Percentiles rank a stretch among this genome's conserved stretches.
These are phyloP conservation scores for Trebouxia sp. DNA, from an alignment of 139 green algal species.

Conservation along the genomic window DNA sequence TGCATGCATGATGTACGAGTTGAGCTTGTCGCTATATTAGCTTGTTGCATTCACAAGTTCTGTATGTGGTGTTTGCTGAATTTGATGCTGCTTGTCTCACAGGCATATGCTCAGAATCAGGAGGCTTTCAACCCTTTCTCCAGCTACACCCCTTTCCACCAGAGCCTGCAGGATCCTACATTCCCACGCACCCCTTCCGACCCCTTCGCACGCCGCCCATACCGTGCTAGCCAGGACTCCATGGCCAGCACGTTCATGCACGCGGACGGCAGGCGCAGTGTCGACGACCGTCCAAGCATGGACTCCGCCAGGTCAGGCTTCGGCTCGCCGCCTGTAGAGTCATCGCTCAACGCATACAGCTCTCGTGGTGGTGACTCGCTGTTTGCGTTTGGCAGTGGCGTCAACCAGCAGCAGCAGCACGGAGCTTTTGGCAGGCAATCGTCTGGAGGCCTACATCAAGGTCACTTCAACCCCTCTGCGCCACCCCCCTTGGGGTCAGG, in stretches of 20 bases:
- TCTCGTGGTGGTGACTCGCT: background rate
- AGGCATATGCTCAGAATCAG: background rate
- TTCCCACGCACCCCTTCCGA: background rate
- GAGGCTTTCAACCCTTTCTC: conserved; percentile 6
- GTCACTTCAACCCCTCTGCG: background rate
- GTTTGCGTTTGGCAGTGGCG: background rate
- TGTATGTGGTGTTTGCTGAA: background rate
- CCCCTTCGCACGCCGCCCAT: background rate
- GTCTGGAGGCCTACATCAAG: background rate
- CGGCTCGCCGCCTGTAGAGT: background rate
- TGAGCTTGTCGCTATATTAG: background rate
- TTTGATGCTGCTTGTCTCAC: too few species aligned
- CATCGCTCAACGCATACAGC: background rate
- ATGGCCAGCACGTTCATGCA: background rate
- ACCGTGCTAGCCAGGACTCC: background rate
- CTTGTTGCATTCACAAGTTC: background rate
- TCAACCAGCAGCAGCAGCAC: background rate
- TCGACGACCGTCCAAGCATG: background rate
- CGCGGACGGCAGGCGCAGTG: background rate
- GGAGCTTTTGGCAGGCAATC: background rate
- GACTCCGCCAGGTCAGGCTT: background rate
- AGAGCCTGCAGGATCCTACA: background rate
- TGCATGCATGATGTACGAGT: too few species aligned
- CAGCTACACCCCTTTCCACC: background rate
- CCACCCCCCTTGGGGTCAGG: background rate